Evolutionary conservation across 1,139 yeast genomes (phyloP).

Genomic region (Yamadazyma membranifaciens): DNA sequence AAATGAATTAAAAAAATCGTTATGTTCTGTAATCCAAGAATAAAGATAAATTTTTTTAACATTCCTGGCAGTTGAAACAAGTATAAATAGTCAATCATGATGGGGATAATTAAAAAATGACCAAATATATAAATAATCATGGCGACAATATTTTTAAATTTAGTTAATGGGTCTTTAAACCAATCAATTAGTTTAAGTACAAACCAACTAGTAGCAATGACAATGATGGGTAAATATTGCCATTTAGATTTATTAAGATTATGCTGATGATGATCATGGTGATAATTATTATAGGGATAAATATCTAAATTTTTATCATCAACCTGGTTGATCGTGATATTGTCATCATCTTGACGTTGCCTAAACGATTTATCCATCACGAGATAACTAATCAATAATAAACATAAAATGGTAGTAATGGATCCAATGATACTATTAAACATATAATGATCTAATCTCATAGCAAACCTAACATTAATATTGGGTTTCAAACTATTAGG

Average conservation of each 20-base stretch:
- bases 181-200: conserved; percentile 39
- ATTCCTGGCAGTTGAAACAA: conserved; percentile 68
- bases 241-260: conserved; percentile 1
- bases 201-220: conserved; percentile 36
- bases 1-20: conserved; percentile 61
- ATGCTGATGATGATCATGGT: background rate
- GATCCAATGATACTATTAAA: conserved; percentile 21
- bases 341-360: too few relatives aligned
- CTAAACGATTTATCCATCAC: conserved; percentile 13
- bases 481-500: conserved; percentile 56
- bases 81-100: conserved; percentile 61
- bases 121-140: conserved; percentile 62
- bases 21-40: conserved; percentile 59
- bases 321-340: background rate
- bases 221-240: conserved; percentile 22
- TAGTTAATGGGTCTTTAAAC: conserved; percentile 28
- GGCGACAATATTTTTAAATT: conserved; percentile 51
- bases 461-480: conserved; percentile 50
- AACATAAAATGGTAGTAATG: conserved; percentile 15
- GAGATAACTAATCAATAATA: conserved; percentile 14
- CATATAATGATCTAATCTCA: conserved; percentile 37
- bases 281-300: background rate
- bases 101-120: conserved; percentile 60
- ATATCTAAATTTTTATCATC: conserved; percentile 6
- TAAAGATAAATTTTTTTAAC: conserved; percentile 47